Evolutionary conservation across 2,329 filamentous ascomycete genomes (phyloP).

Genomic region (Sclerotiophoma versabilis): DNA sequence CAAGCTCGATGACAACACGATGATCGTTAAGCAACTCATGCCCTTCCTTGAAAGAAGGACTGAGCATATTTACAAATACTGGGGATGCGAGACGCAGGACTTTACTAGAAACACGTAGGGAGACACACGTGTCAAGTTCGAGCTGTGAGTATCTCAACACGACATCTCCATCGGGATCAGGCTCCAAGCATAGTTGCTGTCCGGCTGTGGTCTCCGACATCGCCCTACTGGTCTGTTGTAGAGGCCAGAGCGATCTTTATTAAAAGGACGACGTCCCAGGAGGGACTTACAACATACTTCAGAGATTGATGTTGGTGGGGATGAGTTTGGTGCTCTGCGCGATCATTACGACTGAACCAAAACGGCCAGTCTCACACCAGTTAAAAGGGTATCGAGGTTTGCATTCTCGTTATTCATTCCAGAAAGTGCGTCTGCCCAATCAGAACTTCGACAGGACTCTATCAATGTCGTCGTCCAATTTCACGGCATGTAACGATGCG

Average conservation of each 20-base stretch:
- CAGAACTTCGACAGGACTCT: background rate
- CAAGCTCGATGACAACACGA: constrained; percentile 4
- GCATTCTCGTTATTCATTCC: background rate
- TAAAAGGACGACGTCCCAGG: background rate
- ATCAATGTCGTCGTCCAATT: background rate
- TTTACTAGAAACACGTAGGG: constrained; percentile 15
- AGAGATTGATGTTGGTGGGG: background rate
- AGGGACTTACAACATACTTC: background rate
- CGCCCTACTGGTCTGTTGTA: background rate
- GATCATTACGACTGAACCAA: background rate
- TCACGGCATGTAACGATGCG: background rate
- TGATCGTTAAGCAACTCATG: constrained; percentile 4
- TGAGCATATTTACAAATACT: constrained; percentile 11
- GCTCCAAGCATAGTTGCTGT: background rate
- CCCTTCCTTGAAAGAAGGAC: constrained; percentile 13
- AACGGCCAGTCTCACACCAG: background rate
- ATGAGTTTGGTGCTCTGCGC: background rate
- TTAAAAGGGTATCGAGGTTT: background rate
- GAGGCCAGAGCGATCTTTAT: background rate
- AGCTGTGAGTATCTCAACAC: background rate
- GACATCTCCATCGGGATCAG: background rate
- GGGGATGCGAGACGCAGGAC: constrained; percentile 14
- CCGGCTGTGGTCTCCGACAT: background rate
- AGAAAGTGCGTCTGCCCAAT: background rate
- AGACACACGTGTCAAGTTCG: background rate